A percentile compares a stretch with the other conserved stretches of the same genome.
Evolutionary conservation across 2,329 filamentous ascomycete genomes (phyloP).

Genomic region (Fusarium tjaetaba): DNA sequence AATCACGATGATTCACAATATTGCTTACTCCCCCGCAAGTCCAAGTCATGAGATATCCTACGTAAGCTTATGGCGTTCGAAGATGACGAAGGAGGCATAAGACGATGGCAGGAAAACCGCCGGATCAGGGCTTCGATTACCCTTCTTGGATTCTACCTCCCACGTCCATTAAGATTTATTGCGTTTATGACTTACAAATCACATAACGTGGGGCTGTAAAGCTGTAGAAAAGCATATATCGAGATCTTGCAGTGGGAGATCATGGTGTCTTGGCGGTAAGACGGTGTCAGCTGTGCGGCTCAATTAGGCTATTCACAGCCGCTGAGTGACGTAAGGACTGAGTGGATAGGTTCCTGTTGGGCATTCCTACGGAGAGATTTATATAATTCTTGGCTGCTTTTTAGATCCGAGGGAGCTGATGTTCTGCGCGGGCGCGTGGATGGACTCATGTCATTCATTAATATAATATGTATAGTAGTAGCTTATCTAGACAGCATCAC

Average conservation of each 20-base stretch:
- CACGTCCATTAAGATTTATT: too few relatives aligned
- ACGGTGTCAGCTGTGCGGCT: not conserved
- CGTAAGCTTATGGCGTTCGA: not conserved
- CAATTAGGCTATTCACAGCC: not conserved
- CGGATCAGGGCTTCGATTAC: fast-evolving
- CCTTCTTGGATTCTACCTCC: fast-evolving
- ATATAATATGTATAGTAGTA: not conserved
- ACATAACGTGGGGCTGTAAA: not conserved
- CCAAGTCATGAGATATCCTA: not conserved
- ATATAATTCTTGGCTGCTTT: not conserved
- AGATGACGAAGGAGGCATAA: not conserved
- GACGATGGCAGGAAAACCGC: fast-evolving
- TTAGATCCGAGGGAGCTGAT: fast-evolving
- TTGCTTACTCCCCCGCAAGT: not conserved
- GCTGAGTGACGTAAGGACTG: not conserved
- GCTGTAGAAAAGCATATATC: too few relatives aligned
- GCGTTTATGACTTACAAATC: not conserved
- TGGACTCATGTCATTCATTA: not conserved
- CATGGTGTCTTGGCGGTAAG: not conserved
- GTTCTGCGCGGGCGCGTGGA: fast-evolving
- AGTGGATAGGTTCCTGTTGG: fast-evolving
- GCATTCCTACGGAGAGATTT: fast-evolving
- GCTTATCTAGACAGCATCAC: not conserved
- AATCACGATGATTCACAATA: not conserved
- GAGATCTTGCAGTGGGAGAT: not conserved